Evolutionary conservation across 208 protist species (phyloP).

Genomic region (Trichomonas gallinae): DNA sequence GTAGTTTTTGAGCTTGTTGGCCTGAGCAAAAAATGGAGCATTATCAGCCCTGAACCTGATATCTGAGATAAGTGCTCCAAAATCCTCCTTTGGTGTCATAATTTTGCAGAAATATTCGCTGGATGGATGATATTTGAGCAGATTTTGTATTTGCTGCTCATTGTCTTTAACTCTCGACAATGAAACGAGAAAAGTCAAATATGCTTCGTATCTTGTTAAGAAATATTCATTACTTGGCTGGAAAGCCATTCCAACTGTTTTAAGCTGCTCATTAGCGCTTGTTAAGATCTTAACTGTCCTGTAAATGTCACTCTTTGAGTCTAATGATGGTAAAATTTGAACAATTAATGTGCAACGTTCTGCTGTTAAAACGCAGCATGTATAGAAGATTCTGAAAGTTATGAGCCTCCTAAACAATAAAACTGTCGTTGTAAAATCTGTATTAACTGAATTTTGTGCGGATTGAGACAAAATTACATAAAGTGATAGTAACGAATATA

Average conservation of each 20-base stretch:
- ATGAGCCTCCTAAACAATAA: background rate
- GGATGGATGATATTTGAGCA: background rate
- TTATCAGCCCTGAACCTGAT: background rate
- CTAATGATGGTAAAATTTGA: background rate
- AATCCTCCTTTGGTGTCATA: background rate
- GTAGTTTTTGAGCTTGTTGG: background rate
- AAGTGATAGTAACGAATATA: background rate
- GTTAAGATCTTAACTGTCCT: background rate
- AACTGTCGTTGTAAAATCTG: background rate
- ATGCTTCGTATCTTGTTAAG: background rate
- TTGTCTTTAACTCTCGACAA: background rate
- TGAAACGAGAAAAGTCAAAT: background rate
- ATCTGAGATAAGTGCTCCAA: background rate
- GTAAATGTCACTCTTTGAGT: background rate
- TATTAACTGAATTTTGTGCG: background rate
- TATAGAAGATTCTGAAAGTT: background rate
- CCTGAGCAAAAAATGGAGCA: background rate
- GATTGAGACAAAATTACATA: background rate
- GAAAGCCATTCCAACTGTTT: background rate
- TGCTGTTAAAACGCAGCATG: background rate
- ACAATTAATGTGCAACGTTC: background rate
- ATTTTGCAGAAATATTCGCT: background rate
- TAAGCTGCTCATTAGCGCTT: background rate
- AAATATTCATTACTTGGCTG: background rate
- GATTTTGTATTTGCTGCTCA: background rate